Evolutionary conservation across 805 yeast genomes (phyloP), one percentile per base, ranked within the genome.

Genomic region (Lipomyces yamanashiensis): DNA sequence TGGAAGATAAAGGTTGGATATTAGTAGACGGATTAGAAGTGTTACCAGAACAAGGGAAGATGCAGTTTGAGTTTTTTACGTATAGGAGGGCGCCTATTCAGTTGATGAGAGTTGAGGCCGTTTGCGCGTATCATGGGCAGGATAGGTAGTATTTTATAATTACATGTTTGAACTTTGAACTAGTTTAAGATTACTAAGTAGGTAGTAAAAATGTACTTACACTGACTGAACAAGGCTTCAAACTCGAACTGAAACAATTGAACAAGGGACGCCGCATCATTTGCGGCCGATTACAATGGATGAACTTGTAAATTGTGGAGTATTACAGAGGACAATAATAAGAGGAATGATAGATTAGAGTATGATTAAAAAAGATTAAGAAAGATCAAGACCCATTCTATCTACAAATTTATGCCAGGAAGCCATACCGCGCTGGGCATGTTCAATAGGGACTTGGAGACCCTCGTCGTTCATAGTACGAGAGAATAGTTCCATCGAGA

Each of bases 1-100:
- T 47, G 49, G 50, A 37, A 15, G 41, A 33, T 17, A 23, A 49
- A 7, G 62, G 62, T 3, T 58, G 62, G 62, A 51, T 58, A n/a
- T 23, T 17, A 6, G 40, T 58, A 13, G 41, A 50, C 23, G 62
- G 62, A 7, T n/a, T 58, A n/a, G 43, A 51, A 28, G 58, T 50
- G 2, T 33, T 58, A 17, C 58, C 62, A 17, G 62, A 48, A 33
- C 33, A 37, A 52, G 51, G 43, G n/a, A 39, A 39, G 43, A 39
- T 6, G 7, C 43, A 39, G n/a, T 39, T 39, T 39, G 7, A 3
- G n/a, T 13, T 39, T 12, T 39, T 39, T n/a, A 39, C 43, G 13
- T 39, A 12, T n/a, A 12, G 43, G n/a, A 12, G n/a, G 7, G n/a
- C 43, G n/a, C 43, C 43, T 13, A 39, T 39, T 39, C 43, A 39